Evolutionary conservation across 306 rosid species (phyloP).

Genomic region (Glycine soja): DNA sequence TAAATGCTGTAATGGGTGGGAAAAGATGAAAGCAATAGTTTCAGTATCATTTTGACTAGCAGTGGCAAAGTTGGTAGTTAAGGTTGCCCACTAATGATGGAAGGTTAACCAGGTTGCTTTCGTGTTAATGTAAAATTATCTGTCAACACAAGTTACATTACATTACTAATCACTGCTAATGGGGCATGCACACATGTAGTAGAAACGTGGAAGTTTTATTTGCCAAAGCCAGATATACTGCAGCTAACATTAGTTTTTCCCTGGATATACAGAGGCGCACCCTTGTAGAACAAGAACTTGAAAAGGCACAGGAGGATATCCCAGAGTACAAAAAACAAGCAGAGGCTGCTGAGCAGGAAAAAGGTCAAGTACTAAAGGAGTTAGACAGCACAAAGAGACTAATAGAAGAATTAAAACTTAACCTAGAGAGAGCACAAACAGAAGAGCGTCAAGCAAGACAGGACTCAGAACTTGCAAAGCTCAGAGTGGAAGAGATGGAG

Average conservation of each 20-base stretch:
- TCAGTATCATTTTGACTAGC: slow-evolving; percentile 30
- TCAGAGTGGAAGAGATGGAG: slow-evolving; percentile 99
- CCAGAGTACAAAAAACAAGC: slow-evolving; percentile 76
- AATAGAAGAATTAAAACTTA: slow-evolving; percentile 90
- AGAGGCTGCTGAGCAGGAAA: slow-evolving; percentile 69
- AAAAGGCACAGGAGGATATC: slow-evolving; percentile 73
- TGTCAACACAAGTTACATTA: no score
- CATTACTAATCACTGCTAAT: no score
- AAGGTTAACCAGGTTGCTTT: slow-evolving; percentile 23
- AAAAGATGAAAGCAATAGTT: slow-evolving; percentile 21
- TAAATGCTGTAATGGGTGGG: slow-evolving; percentile 15
- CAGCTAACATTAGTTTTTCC: slow-evolving; percentile 35
- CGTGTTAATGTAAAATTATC: not conserved
- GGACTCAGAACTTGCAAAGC: slow-evolving; percentile 97
- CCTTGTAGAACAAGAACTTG: slow-evolving; percentile 90
- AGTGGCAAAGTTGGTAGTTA: slow-evolving; percentile 25
- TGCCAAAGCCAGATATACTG: slow-evolving; percentile 1
- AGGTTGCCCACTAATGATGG: not conserved
- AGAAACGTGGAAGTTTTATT: slow-evolving; percentile 19
- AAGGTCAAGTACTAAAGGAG: slow-evolving; percentile 72
- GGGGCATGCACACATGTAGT: not conserved
- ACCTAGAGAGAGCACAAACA: slow-evolving; percentile 93
- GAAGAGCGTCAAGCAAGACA: slow-evolving; percentile 96
- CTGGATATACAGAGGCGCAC: slow-evolving; percentile 75
- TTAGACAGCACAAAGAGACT: slow-evolving; percentile 87